Percentiles rank a stretch among this genome's conserved stretches.
phyloP scores from a whole-genome alignment of 2,329 filamentous ascomycete genomes.

The Cadophora sp. region DNA sequence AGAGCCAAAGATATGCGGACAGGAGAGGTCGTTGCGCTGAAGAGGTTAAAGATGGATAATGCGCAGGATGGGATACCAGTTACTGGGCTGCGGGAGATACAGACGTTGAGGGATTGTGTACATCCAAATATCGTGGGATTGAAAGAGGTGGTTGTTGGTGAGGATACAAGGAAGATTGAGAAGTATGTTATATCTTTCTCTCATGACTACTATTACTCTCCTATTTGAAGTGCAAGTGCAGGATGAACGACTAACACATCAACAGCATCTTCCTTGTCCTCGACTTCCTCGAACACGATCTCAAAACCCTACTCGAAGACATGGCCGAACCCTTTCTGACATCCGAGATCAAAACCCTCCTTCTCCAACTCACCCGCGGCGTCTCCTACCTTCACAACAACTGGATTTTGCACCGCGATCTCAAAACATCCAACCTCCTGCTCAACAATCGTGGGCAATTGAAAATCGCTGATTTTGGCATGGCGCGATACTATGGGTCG shows the following conservation, averaged over 20 bases:
- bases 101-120: slow-evolving; percentile 80
- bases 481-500: slow-evolving; percentile 88
- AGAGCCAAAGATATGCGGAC: slow-evolving; percentile 77
- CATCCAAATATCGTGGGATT: slow-evolving; percentile 86
- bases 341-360: slow-evolving; percentile 89
- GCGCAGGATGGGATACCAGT: slow-evolving; percentile 80
- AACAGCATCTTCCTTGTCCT: slow-evolving; percentile 89
- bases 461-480: slow-evolving; percentile 97
- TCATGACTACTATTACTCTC: neutral
- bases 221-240: neutral
- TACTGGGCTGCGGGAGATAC: slow-evolving; percentile 91
- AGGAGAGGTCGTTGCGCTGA: slow-evolving; percentile 85
- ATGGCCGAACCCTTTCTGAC: slow-evolving; percentile 94
- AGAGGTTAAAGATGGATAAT: slow-evolving; percentile 89
- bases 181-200: slow-evolving; percentile 50
- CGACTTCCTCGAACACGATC: slow-evolving; percentile 96
- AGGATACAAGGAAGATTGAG: slow-evolving; percentile 59
- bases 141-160: slow-evolving; percentile 83
- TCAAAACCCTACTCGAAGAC: slow-evolving; percentile 90
- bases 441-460: slow-evolving; percentile 94
- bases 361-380: slow-evolving; percentile 81
- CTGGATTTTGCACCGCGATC: slow-evolving; percentile 92
- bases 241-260: slow-evolving; percentile 15
- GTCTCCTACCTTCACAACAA: slow-evolving; percentile 85
- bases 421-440: slow-evolving; percentile 92